These are phyloP conservation scores for Penicillium brasilianum DNA, from an alignment of 2,329 filamentous ascomycete species.

Conservation along the genomic window DNA sequence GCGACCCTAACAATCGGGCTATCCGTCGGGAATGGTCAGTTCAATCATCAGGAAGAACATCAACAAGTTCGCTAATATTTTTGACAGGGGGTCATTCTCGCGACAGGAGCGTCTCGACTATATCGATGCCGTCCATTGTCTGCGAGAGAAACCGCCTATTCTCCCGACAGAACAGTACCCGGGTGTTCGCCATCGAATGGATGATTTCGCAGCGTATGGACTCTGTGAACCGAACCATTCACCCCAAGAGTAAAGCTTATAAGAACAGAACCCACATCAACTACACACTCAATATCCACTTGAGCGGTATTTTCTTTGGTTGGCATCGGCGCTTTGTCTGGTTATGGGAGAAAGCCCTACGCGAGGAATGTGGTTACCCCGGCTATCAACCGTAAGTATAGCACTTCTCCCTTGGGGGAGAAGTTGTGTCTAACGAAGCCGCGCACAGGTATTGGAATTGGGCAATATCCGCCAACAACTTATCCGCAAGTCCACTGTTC, in stretches of 20 bases:
- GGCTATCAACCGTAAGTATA: conserved; percentile 12
- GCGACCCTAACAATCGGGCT: background rate
- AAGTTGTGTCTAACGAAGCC: background rate
- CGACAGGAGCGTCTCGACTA: conserved; percentile 13
- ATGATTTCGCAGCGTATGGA: conserved; percentile 23
- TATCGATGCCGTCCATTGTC: conserved; percentile 17
- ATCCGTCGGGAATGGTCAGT: background rate
- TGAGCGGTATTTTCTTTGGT: conserved; percentile 11
- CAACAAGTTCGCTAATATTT: background rate
- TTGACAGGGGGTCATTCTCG: conserved; percentile 4
- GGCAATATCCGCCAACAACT: conserved; percentile 11
- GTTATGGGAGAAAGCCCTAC: conserved; percentile 15
- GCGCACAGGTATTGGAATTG: conserved; percentile 23
- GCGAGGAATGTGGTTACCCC: conserved; percentile 16
- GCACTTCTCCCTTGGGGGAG: background rate
- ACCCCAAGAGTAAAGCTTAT: background rate
- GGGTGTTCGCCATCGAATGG: conserved; percentile 18
- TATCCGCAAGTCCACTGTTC: conserved; percentile 16
- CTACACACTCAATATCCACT: conserved; percentile 15
- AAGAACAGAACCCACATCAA: conserved; percentile 19
- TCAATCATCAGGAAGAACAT: background rate
- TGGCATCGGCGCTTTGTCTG: conserved; percentile 22
- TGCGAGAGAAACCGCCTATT: conserved; percentile 10
- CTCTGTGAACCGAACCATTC: background rate
- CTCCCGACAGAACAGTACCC: conserved; percentile 15